Conservation (phyloP, 1,284 basidiomycete genomes). For the Naganishia sp. region DNA sequence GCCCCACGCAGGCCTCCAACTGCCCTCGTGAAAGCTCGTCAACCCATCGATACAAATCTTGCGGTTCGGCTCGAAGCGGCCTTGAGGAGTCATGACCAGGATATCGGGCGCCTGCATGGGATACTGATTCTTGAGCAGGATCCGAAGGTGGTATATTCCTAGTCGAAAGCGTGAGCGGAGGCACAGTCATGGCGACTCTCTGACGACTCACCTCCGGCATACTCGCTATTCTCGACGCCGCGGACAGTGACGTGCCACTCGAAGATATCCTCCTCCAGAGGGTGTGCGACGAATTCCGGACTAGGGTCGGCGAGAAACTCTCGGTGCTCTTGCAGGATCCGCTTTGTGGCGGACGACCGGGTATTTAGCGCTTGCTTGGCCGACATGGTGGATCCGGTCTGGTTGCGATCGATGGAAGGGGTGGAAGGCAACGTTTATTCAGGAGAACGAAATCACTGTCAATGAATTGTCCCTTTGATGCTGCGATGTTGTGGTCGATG, state of each 20-base stretch:
- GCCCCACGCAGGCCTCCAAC: conserved; percentile 97
- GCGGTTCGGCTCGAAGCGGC: conserved; percentile 90
- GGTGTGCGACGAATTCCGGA: conserved; percentile 79
- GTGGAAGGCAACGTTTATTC: too few relatives aligned
- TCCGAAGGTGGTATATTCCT: conserved; percentile 80
- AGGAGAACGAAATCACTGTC: too few relatives aligned
- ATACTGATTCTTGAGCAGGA: conserved; percentile 86
- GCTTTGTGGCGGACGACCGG: conserved; percentile 72
- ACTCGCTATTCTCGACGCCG: conserved; percentile 82
- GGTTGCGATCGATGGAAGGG: too few relatives aligned
- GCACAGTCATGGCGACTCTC: neutral
- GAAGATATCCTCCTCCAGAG: conserved; percentile 67
- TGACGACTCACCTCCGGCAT: conserved; percentile 67
- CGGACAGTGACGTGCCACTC: conserved; percentile 98
- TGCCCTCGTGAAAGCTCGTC: conserved; percentile 64
- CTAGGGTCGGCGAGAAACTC: conserved; percentile 74
- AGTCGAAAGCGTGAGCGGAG: neutral
- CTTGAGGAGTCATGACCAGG: conserved; percentile 92
- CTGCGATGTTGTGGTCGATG: too few relatives aligned
- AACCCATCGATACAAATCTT: conserved; percentile 93
- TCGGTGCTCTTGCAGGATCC: conserved; percentile 92
- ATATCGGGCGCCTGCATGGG: conserved; percentile 92
- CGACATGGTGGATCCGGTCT: conserved; percentile 17
- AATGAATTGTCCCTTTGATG: too few relatives aligned
- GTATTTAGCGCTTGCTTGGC: conserved; percentile 43